Evolutionary conservation across 2,329 filamentous ascomycete genomes (phyloP), one percentile per base, ranked within the genome.

Genomic region (Coniella vitis): DNA sequence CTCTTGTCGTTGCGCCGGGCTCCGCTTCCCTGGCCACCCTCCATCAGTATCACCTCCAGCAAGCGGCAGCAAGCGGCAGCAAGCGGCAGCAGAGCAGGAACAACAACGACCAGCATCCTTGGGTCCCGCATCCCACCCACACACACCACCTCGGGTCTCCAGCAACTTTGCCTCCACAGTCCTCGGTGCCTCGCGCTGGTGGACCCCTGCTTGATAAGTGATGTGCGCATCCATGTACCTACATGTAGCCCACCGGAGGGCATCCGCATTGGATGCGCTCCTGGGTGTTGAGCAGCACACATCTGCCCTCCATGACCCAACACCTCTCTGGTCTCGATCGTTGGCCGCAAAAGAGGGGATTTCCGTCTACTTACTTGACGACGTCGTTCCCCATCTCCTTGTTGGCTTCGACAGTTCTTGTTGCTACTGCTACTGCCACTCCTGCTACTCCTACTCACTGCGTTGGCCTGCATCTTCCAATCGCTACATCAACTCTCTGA

Each of bases 391-490:
- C 31, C 47, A 37, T 39, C 36, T 38, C 21, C 58, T 55, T 51
- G n/a, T n/a, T n/a, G n/a, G 59, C 56, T 56, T 59, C 60, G 61
- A 62, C 56, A 58, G 53, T 61, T 61, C 60, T 56, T 58, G n/a
- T n/a, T n/a, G n/a, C n/a, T n/a, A n/a, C n/a, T n/a, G n/a, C n/a
- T n/a, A n/a, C n/a, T n/a, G n/a, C n/a, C n/a, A n/a, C n/a, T n/a
- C n/a, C n/a, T n/a, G n/a, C n/a, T n/a, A n/a, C n/a, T n/a, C n/a
- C n/a, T n/a, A n/a, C n/a, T n/a, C n/a, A 58, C 58, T 53, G 56
- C 58, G 55, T 57, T 57, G 54, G 64, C 59, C 58, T 60, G 61
- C 61, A 61, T 63, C 58, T 62, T 57, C 59, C 60, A 59, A 58
- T 62, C 59, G 56, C 31, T 25, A 37, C 35, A 32, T 16, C 29